Evolutionary conservation across 495 filamentous ascomycete species (phyloP).

Genomic region (Penicillium chermesinum): DNA sequence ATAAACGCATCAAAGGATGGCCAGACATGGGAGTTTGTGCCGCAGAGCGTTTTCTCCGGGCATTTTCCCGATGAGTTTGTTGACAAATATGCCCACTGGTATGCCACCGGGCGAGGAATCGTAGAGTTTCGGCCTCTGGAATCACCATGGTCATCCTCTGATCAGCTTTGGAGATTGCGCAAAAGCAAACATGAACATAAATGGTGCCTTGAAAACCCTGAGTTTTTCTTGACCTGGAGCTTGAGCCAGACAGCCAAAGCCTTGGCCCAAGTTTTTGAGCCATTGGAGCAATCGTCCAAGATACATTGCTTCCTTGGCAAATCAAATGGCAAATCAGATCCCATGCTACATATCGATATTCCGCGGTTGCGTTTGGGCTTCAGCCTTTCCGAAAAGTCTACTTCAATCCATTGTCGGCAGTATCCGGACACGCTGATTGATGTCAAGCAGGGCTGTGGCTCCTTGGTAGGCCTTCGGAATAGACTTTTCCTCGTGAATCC

Average conservation of each 20-base stretch:
- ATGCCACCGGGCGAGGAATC: too few species aligned
- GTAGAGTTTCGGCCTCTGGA: constrained; percentile 47
- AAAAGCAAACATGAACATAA: not conserved
- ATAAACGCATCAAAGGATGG: too few species aligned
- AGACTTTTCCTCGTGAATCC: constrained; percentile 45
- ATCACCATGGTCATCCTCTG: constrained; percentile 36
- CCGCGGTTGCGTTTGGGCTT: constrained; percentile 50
- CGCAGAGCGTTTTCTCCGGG: too few species aligned
- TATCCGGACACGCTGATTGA: constrained; percentile 54
- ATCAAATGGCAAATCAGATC: constrained; percentile 3
- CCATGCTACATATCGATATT: constrained; percentile 35
- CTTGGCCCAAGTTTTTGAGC: constrained; percentile 29
- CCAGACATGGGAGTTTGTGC: too few species aligned
- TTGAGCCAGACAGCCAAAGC: constrained; percentile 21
- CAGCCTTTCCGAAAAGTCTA: constrained; percentile 23
- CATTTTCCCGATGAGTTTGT: too few species aligned
- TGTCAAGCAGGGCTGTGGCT: constrained; percentile 42
- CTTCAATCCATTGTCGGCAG: constrained; percentile 43
- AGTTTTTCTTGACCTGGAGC: constrained; percentile 23
- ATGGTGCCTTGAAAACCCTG: constrained; percentile 11
- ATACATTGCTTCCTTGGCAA: constrained; percentile 31
- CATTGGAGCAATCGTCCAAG: constrained; percentile 27
- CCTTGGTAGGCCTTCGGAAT: constrained; percentile 49
- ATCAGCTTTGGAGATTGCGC: constrained; percentile 26
- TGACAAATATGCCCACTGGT: too few species aligned